Conservation (phyloP, 2,329 filamentous ascomycete genomes). For the Fusarium sp. region DNA sequence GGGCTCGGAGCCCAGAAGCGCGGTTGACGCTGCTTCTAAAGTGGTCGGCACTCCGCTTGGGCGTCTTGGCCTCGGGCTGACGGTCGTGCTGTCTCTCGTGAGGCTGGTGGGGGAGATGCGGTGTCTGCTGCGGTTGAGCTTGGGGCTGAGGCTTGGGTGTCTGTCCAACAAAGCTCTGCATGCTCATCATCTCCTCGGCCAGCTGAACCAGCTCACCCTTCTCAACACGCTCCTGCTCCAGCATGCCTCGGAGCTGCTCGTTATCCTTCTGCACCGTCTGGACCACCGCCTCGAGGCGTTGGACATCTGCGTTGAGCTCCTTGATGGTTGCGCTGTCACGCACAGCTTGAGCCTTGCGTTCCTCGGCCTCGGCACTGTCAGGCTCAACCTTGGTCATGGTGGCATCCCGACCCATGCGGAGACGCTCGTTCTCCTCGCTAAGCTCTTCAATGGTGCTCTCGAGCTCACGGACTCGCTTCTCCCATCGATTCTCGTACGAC, state of each 20-base stretch:
- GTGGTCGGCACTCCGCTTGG: conserved; percentile 47
- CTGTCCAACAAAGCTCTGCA: conserved; percentile 64
- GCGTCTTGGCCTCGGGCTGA: conserved; percentile 48
- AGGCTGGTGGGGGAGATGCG: conserved; percentile 39
- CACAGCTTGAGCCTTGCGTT: conserved; percentile 68
- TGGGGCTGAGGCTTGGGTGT: conserved; percentile 35
- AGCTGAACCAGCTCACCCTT: conserved; percentile 86
- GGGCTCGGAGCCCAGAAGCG: conserved; percentile 71
- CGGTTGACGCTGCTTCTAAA: conserved; percentile 63
- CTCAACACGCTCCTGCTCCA: conserved; percentile 82
- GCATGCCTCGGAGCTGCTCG: conserved; percentile 69
- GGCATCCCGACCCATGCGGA: conserved; percentile 74
- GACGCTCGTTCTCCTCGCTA: conserved; percentile 78
- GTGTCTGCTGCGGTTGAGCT: conserved; percentile 28
- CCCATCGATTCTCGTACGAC: conserved; percentile 87
- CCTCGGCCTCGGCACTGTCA: conserved; percentile 59
- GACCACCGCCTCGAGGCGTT: conserved; percentile 80
- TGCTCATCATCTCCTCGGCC: conserved; percentile 85
- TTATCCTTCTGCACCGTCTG: conserved; percentile 78
- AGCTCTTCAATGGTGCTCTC: conserved; percentile 78
- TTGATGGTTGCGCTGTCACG: conserved; percentile 75
- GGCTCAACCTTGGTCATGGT: conserved; percentile 71
- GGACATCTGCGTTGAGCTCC: conserved; percentile 78
- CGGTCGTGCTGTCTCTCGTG: conserved; percentile 36
- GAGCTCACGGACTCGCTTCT: conserved; percentile 86